These are phyloP conservation scores for Gracilaria caudata DNA, from an alignment of 23 red algal genomes.

Conservation along the genomic window DNA sequence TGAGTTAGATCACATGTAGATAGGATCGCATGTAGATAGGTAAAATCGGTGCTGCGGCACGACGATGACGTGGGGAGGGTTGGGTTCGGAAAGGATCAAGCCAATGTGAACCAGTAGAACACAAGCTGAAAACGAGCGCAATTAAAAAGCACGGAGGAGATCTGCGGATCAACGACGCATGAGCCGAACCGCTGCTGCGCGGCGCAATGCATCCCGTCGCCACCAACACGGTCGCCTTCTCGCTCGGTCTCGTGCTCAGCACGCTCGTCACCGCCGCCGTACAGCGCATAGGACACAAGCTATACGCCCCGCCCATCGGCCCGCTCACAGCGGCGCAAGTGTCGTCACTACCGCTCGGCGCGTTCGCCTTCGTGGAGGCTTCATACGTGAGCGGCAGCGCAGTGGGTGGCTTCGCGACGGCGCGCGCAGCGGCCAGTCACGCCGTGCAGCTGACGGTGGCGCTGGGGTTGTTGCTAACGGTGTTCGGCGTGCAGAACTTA, in stretches of 20 bases:
- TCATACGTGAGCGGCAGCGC: slow-evolving; percentile 14
- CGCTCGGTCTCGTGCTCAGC: background rate
- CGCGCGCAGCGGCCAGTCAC: background rate
- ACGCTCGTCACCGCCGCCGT: background rate
- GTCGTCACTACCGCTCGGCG: background rate
- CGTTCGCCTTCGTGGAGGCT: slow-evolving; percentile 24
- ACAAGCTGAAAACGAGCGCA: too few relatives aligned
- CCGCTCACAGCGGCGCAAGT: background rate
- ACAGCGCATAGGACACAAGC: background rate
- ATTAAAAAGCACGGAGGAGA: too few relatives aligned
- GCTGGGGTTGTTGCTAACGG: slow-evolving; percentile 1
- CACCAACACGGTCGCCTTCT: background rate
- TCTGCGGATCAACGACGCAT: too few relatives aligned
- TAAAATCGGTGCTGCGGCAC: too few relatives aligned
- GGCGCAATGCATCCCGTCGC: background rate
- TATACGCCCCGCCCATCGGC: background rate
- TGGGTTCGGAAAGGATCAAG: too few relatives aligned
- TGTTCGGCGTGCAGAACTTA: slow-evolving; percentile 33
- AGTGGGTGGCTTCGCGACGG: background rate
- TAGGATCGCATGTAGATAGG: too few relatives aligned
- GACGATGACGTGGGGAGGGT: too few relatives aligned
- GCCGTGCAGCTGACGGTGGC: background rate
- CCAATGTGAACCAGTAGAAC: too few relatives aligned
- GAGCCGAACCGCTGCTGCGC: too few relatives aligned
- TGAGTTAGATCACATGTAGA: too few relatives aligned